Conservation (phyloP, 176 grass and related monocot genomes). For the Ensete ventricosum region DNA sequence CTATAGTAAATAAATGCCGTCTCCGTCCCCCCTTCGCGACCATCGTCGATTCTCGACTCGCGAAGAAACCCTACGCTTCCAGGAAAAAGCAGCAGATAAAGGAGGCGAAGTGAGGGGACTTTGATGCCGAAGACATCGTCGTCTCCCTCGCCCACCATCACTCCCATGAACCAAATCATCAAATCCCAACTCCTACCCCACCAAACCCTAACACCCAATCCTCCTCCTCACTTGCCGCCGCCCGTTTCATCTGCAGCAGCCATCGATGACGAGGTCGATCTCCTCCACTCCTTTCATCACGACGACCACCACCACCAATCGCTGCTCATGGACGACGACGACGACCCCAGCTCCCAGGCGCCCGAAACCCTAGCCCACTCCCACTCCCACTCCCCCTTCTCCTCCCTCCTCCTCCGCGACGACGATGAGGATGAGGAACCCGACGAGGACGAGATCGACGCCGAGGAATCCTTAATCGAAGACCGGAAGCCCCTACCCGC, state of each 20-base stretch:
- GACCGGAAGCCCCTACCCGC: slow-evolving; percentile 10
- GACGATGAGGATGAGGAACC: slow-evolving; percentile 20
- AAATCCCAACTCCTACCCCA: slow-evolving; percentile 38
- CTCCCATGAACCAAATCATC: slow-evolving; percentile 17
- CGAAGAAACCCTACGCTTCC: background rate
- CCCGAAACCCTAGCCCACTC: slow-evolving; percentile 37
- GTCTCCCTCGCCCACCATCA: slow-evolving; percentile 6
- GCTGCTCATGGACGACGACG: slow-evolving; percentile 44
- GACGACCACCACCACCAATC: slow-evolving; percentile 34
- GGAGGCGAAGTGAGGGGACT: slow-evolving; percentile 22
- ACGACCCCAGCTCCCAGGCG: slow-evolving; percentile 50
- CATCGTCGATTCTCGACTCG: too few species aligned
- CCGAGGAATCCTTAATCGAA: slow-evolving; percentile 19
- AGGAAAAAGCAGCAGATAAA: slow-evolving; percentile 6
- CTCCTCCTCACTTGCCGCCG: background rate
- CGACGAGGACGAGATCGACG: slow-evolving; percentile 14
- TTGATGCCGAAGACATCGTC: slow-evolving; percentile 29
- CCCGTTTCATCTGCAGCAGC: background rate
- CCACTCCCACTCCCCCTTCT: slow-evolving; percentile 21
- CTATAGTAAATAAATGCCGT: too few species aligned
- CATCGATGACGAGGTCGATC: background rate
- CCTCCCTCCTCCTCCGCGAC: slow-evolving; percentile 28
- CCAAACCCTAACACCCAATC: slow-evolving; percentile 41
- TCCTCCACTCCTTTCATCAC: slow-evolving; percentile 16
- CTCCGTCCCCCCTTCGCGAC: too few species aligned